phyloP scores from a whole-genome alignment of 768 basidiomycete genomes.

The Pleurotus sapidus region DNA sequence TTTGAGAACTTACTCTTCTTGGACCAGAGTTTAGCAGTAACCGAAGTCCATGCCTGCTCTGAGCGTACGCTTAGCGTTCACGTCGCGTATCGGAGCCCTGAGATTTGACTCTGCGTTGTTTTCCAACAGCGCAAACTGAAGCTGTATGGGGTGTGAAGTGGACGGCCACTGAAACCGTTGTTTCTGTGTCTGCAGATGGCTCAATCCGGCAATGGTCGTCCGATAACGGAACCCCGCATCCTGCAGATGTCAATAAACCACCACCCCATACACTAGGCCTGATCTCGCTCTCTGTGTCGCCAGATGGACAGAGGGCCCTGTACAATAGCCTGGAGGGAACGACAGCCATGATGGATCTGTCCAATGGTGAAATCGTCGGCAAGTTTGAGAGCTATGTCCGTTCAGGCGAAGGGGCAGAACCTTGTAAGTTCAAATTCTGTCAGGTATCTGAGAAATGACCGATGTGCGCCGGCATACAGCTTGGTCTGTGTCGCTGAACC shows the following conservation, averaged over 20 bases:
- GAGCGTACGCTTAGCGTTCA: slow-evolving; percentile 57
- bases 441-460: neutral
- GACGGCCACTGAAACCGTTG: slow-evolving; percentile 59
- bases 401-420: slow-evolving; percentile 31
- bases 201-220: slow-evolving; percentile 72
- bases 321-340: slow-evolving; percentile 86
- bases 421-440: slow-evolving; percentile 50
- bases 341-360: slow-evolving; percentile 72
- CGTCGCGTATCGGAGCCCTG: slow-evolving; percentile 14
- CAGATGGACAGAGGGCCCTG: slow-evolving; percentile 62
- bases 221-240: slow-evolving; percentile 58
- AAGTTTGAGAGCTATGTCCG: slow-evolving; percentile 73
- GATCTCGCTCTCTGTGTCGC: slow-evolving; percentile 72
- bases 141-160: slow-evolving; percentile 78
- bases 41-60: slow-evolving; percentile 70
- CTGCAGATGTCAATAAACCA: slow-evolving; percentile 46
- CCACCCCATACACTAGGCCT: slow-evolving; percentile 83
- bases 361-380: slow-evolving; percentile 56
- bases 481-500: slow-evolving; percentile 84
- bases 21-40: slow-evolving; percentile 65
- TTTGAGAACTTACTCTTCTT: neutral
- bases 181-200: slow-evolving; percentile 80
- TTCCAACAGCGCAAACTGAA: slow-evolving; percentile 64
- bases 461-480: slow-evolving; percentile 36
- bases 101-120: slow-evolving; percentile 14